These are phyloP conservation scores for Lantana camara DNA, from an alignment of 257 asterid genomes.

Conservation along the genomic window DNA sequence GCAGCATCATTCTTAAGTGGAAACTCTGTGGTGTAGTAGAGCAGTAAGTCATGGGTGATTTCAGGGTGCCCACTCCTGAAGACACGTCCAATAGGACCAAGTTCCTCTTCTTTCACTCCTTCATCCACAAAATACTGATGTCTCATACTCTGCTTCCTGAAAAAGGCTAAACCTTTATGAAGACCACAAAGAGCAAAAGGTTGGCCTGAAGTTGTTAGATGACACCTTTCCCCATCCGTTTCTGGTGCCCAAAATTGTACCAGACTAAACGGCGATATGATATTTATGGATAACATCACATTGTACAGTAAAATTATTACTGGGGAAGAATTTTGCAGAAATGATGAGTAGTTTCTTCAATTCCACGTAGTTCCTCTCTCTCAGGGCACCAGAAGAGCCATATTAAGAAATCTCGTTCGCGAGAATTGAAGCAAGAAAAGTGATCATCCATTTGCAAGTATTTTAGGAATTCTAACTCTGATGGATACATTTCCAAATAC, in stretches of 20 bases:
- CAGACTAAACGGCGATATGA: neutral
- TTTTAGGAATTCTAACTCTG: neutral
- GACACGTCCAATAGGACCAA: slow-evolving; percentile 24
- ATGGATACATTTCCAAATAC: neutral
- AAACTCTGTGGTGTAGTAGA: slow-evolving; percentile 25
- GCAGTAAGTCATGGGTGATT: neutral
- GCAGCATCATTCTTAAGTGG: slow-evolving; percentile 13
- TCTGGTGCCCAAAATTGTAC: slow-evolving; percentile 21
- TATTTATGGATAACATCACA: neutral
- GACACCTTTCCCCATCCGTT: neutral
- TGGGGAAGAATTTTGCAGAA: neutral
- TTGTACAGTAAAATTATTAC: neutral
- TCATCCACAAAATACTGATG: slow-evolving; percentile 14
- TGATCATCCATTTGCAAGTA: neutral
- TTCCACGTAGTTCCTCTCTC: too few relatives aligned
- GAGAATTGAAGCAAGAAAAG: neutral
- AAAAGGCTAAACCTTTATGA: neutral
- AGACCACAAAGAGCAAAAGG: neutral
- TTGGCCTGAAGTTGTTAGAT: neutral
- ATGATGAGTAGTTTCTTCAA: neutral
- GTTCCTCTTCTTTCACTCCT: slow-evolving; percentile 12
- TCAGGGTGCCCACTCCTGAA: neutral
- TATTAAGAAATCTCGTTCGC: too few relatives aligned
- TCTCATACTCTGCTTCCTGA: neutral
- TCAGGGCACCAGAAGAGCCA: neutral